Conservation (phyloP, 495 filamentous ascomycete species). For the Aspergillus carlsbadensis region DNA sequence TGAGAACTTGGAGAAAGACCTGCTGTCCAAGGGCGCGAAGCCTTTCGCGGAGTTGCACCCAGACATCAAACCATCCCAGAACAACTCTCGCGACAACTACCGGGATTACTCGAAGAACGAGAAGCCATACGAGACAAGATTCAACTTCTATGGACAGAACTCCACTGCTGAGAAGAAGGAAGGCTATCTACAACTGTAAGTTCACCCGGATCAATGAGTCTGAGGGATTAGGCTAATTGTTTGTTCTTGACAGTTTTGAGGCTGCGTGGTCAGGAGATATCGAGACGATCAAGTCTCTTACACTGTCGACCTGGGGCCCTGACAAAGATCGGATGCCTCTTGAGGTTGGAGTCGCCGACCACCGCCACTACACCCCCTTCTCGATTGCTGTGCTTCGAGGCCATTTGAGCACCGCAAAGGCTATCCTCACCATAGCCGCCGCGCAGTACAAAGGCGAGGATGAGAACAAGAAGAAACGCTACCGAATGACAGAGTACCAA, state of each 20-base stretch:
- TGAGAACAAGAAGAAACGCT: conserved; percentile 40
- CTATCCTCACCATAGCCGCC: conserved; percentile 62
- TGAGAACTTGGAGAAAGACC: conserved; percentile 47
- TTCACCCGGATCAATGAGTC: conserved; percentile 5
- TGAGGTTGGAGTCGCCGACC: conserved; percentile 58
- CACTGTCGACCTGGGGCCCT: conserved; percentile 43
- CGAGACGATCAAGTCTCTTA: conserved; percentile 47
- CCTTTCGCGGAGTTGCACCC: conserved; percentile 64
- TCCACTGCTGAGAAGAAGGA: conserved; percentile 49
- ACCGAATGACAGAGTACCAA: conserved; percentile 42
- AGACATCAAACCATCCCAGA: conserved; percentile 28
- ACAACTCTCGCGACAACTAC: too few relatives aligned
- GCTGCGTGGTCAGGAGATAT: conserved; percentile 69
- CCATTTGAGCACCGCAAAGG: conserved; percentile 58
- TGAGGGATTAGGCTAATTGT: conserved; percentile 7
- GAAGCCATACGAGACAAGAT: conserved; percentile 42
- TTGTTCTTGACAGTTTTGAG: conserved; percentile 50
- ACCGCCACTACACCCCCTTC: conserved; percentile 51
- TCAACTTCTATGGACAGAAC: conserved; percentile 49
- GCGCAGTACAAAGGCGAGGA: conserved; percentile 60
- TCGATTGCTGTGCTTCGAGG: conserved; percentile 62
- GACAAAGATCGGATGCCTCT: conserved; percentile 50
- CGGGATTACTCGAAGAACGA: neutral
- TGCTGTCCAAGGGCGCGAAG: conserved; percentile 61
- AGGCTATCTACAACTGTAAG: conserved; percentile 58